Conservation (phyloP, 805 yeast genomes). For the Blastobotrys chiropterorum region DNA sequence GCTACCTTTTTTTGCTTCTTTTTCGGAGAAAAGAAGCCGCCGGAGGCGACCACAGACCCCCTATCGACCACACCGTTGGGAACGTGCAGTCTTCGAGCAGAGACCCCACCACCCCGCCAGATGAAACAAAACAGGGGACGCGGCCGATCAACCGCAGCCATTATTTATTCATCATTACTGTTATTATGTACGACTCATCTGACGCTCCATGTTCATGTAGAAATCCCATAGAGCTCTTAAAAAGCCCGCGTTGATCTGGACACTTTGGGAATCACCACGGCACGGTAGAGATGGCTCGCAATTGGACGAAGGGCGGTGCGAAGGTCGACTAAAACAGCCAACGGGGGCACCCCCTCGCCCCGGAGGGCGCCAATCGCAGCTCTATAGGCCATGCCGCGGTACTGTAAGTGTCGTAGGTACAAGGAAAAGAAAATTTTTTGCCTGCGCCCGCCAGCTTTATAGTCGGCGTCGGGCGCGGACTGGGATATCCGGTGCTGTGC, state of each 20-base stretch:
- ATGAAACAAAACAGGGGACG: no score
- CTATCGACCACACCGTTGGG: no score
- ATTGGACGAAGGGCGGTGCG: neutral
- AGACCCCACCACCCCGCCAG: no score
- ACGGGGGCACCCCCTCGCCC: neutral
- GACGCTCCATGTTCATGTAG: constrained; percentile 27
- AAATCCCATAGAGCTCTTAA: constrained; percentile 28
- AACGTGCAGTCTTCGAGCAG: no score
- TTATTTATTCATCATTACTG: neutral
- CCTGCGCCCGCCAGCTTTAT: neutral
- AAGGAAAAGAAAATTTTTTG: neutral
- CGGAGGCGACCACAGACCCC: no score
- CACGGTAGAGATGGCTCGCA: constrained; percentile 12
- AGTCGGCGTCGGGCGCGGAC: neutral
- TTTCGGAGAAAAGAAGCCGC: no score
- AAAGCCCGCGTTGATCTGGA: constrained; percentile 26
- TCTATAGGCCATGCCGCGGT: neutral
- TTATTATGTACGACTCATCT: constrained; percentile 28
- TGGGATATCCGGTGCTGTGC: no score
- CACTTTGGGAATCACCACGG: constrained; percentile 27
- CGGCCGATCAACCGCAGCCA: no score
- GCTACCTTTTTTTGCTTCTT: no score
- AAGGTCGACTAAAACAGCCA: neutral
- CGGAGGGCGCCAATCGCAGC: neutral
- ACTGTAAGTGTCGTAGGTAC: neutral